Evolutionary conservation across 225 moss, liverwort and hornwort species (phyloP), one percentile per base, ranked within the genome.

Genomic region (Asterella californica): DNA sequence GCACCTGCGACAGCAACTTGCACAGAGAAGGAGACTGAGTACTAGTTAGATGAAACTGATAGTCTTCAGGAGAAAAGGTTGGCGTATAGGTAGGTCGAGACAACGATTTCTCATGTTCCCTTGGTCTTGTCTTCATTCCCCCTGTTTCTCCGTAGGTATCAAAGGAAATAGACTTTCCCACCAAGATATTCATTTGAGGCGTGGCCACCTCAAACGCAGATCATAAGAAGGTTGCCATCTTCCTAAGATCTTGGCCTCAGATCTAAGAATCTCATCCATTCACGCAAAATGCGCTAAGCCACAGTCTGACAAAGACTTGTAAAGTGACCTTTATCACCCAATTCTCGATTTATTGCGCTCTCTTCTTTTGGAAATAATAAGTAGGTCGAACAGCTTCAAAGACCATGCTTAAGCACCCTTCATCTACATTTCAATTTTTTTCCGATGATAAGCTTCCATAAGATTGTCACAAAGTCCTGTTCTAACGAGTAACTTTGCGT

Each of bases 401-500:
- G 30, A 32, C 61, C n/a, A 27, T 61, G 9, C 3, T 27, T 25
- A 25, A 9, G 8, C n/a, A 3, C 27, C 61, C 61, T 25, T 27
- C 25, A 25, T 61, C 22, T 61, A 8, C n/a, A 0, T 4, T 1
- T 25, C 0, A 0, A 5, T 59, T 27, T 27, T 61, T 21, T 25
- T 61, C n/a, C 61, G 12, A 10, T 12, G 5, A 67, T 36, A n/a
- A 67, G 67, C 15, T n/a, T n/a, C n/a, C n/a, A n/a, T n/a, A n/a
- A n/a, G n/a, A 14, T 67, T 6, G 18, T 34, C 17, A 34, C 9
- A 67, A 36, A 5, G 25, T 14, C 27, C 32, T n/a, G n/a, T 52
- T 32, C 24, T 87, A 84, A 18, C 97, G 87, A 80, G 87, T 83
- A 30, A 74, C 86, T 83, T 93, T 99, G 61, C 97, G 94, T 83